Evolutionary conservation across 2,329 filamentous ascomycete genomes (phyloP).

Genomic region (Aspergillus fischeri): DNA sequence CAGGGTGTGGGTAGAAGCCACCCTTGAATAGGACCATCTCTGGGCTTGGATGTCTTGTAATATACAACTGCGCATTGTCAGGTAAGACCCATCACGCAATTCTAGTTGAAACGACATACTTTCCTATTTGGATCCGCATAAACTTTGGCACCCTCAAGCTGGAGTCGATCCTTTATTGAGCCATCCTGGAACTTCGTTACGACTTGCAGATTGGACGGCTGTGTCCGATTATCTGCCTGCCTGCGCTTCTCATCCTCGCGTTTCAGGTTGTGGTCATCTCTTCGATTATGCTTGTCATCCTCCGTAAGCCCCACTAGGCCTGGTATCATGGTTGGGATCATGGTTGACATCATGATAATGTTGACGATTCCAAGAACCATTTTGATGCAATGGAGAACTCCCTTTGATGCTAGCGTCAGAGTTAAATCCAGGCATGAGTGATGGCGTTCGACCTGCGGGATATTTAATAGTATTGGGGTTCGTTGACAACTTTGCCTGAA

Average conservation of each 20-base stretch:
- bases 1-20: neutral
- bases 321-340: neutral
- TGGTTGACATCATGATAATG: neutral
- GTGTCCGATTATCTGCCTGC: neutral
- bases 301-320: neutral
- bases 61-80: neutral
- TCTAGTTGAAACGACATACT: neutral
- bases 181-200: neutral
- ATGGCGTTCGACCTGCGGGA: neutral
- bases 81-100: neutral
- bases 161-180: neutral
- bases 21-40: neutral
- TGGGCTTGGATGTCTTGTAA: neutral
- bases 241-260: neutral
- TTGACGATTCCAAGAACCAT: neutral
- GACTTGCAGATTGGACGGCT: neutral
- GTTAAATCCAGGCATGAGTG: neutral
- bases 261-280: neutral
- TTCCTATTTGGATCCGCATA: neutral
- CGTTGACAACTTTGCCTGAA: neutral
- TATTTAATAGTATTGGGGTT: neutral
- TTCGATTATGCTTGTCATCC: neutral
- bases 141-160: neutral
- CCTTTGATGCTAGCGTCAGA: neutral
- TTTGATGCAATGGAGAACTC: neutral